A percentile compares a stretch with the other conserved stretches of the same genome.
These are phyloP conservation scores for Chaetomium sp. DNA, from an alignment of 2,329 filamentous ascomycete genomes.

Conservation along the genomic window DNA sequence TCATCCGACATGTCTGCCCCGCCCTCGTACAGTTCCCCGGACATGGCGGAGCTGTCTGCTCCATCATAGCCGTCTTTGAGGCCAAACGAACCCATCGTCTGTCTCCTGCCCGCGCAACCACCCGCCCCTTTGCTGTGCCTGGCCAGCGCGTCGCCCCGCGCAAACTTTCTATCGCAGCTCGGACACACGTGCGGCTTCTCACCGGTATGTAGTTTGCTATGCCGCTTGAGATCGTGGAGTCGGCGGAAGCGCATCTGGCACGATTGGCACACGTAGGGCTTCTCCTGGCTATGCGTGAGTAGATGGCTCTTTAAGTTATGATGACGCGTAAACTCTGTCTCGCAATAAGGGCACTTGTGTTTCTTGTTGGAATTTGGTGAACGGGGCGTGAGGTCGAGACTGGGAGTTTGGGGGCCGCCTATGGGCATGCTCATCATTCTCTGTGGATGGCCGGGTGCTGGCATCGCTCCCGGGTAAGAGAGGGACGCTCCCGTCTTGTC, in stretches of 20 bases:
- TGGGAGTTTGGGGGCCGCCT: conserved; percentile 38
- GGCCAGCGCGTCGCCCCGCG: conserved; percentile 89
- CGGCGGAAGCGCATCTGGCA: conserved; percentile 91
- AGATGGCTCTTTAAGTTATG: conserved; percentile 98
- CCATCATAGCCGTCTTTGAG: conserved; percentile 73
- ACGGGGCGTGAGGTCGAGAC: conserved; percentile 27
- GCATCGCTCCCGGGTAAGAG: conserved; percentile 57
- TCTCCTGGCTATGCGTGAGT: conserved; percentile 96
- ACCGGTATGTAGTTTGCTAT: conserved; percentile 94
- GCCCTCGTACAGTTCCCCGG: conserved; percentile 58
- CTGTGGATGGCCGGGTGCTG: conserved; percentile 47
- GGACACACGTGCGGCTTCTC: conserved; percentile 94
- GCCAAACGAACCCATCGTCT: conserved; percentile 81
- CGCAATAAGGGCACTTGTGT: conserved; percentile 95
- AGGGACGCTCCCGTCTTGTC: conserved; percentile 55
- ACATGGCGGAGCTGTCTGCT: conserved; percentile 59
- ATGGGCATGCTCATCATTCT: conserved; percentile 62
- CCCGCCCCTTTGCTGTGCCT: conserved; percentile 95
- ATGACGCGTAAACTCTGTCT: conserved; percentile 94
- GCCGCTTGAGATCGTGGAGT: conserved; percentile 91
- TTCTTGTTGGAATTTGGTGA: conserved; percentile 64
- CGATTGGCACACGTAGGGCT: conserved; percentile 92
- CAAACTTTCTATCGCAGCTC: conserved; percentile 93
- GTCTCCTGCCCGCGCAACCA: conserved; percentile 87
- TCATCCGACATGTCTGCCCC: conserved; percentile 64